These are phyloP conservation scores for Coniochaeta sp. DNA, from an alignment of 2,329 filamentous ascomycete species.

Conservation along the genomic window DNA sequence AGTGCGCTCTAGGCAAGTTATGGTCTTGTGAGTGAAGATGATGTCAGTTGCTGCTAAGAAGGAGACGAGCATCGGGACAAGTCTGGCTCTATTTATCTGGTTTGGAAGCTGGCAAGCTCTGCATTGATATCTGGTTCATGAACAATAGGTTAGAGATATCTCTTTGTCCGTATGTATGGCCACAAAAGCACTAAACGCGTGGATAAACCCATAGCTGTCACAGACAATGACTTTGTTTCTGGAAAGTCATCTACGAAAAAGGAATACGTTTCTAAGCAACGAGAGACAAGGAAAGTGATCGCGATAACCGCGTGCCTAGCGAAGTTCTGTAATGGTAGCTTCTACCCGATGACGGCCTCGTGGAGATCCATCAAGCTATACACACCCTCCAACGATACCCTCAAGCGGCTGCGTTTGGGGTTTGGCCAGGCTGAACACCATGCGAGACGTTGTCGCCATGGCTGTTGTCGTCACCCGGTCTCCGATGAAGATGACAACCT, in stretches of 20 bases:
- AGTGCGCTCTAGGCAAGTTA: too few species aligned
- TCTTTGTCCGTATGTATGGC: background rate
- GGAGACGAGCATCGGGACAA: background rate
- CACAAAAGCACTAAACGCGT: too few species aligned
- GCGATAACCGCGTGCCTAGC: too few species aligned
- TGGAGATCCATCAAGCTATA: too few species aligned
- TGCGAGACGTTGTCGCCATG: background rate
- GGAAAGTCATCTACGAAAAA: too few species aligned
- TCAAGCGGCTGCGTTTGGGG: background rate
- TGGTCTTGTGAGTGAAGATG: background rate
- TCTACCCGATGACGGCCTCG: too few species aligned
- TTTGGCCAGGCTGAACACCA: background rate
- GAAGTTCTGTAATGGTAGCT: too few species aligned
- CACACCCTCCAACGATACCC: too few species aligned
- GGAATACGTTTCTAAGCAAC: too few species aligned
- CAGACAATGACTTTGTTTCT: too few species aligned
- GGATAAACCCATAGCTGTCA: too few species aligned
- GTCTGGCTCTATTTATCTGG: background rate
- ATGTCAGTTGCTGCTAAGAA: background rate
- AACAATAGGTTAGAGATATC: background rate
- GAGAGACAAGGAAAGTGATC: too few species aligned
- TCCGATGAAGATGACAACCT: background rate
- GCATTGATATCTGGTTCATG: background rate
- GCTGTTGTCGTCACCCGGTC: background rate
- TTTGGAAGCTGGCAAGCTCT: background rate